Evolutionary conservation across 2,329 filamentous ascomycete genomes (phyloP).

Genomic region (Paecilomyces variotii): DNA sequence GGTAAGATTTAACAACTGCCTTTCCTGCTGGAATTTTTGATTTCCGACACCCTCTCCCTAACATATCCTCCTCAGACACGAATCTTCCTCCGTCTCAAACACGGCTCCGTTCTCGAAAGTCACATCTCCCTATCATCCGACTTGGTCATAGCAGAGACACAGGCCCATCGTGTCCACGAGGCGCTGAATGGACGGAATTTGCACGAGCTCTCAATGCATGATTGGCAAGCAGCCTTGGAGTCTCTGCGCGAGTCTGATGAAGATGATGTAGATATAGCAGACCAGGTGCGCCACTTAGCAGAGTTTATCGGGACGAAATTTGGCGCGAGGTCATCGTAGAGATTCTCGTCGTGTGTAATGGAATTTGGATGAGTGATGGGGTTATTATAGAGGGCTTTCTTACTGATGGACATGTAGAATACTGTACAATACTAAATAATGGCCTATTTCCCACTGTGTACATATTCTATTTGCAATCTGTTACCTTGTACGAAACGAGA

Average conservation of each 20-base stretch:
- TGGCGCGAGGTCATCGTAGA: not conserved
- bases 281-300: not conserved
- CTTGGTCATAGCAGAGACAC: conserved; percentile 19
- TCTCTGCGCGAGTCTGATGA: not conserved
- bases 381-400: not conserved
- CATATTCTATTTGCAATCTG: not conserved
- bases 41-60: conserved; percentile 2
- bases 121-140: conserved; percentile 31
- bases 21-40: not conserved
- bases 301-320: not conserved
- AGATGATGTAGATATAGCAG: not conserved
- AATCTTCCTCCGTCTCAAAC: conserved; percentile 33
- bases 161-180: conserved; percentile 25
- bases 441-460: not conserved
- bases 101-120: conserved; percentile 33
- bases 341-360: not conserved
- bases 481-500: not conserved
- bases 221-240: conserved; percentile 14
- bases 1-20: conserved; percentile 25
- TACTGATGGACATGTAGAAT: not conserved
- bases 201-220: conserved; percentile 37
- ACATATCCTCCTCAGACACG: conserved; percentile 25
- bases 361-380: not conserved
- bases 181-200: conserved; percentile 34
- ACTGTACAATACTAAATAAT: not conserved